These are phyloP conservation scores for Eucalyptus pauciflora DNA, from an alignment of 345 rosid genomes.

Conservation along the genomic window DNA sequence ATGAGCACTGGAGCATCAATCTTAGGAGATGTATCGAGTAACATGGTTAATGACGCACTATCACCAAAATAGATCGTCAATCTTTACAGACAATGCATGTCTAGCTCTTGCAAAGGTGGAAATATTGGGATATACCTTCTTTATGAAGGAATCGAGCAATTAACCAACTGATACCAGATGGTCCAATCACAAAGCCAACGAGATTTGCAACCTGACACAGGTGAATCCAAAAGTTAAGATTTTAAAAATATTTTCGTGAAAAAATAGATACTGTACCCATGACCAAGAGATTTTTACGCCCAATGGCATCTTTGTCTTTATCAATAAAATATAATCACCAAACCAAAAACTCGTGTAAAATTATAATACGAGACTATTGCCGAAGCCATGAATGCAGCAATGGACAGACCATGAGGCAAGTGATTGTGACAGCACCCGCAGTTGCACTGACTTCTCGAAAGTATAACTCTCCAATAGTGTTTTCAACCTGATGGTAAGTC, in stretches of 20 bases:
- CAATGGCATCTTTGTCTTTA: not conserved
- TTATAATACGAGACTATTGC: not conserved
- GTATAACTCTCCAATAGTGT: conserved; percentile 38
- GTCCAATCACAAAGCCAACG: conserved; percentile 86
- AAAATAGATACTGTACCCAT: not conserved
- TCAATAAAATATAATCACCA: not conserved
- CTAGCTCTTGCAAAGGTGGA: not conserved
- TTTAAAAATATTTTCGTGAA: too few species aligned
- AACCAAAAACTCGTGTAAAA: not conserved
- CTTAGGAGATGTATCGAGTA: not conserved
- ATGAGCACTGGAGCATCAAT: not conserved
- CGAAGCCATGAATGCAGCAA: not conserved
- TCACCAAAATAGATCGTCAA: not conserved
- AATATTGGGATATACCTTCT: conserved; percentile 38
- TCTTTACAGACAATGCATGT: not conserved
- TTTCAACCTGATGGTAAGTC: conserved; percentile 38
- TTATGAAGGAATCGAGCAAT: conserved; percentile 43
- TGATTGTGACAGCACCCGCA: conserved; percentile 78
- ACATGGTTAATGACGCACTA: not conserved
- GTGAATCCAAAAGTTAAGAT: not conserved
- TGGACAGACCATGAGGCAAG: conserved; percentile 79
- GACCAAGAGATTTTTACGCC: not conserved
- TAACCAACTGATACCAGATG: conserved; percentile 70
- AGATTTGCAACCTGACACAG: conserved; percentile 74
- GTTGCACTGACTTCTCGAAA: conserved; percentile 64